These are phyloP conservation scores for Penicillium sp. DNA, from an alignment of 2,329 filamentous ascomycete species.

Conservation along the genomic window DNA sequence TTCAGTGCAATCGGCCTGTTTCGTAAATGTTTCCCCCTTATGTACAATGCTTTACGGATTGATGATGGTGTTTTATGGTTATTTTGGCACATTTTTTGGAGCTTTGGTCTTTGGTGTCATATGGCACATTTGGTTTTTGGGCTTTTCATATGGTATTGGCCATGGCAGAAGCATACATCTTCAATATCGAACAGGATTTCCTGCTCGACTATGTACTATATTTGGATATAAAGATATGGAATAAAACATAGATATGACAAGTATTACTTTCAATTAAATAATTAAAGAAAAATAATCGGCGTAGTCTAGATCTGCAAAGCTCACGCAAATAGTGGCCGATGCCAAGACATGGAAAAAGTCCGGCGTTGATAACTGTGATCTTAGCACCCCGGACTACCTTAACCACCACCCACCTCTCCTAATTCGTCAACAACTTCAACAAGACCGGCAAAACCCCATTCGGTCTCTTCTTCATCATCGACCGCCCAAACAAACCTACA, in stretches of 20 bases:
- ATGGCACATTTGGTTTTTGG: neutral
- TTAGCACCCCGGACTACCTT: conserved; percentile 12
- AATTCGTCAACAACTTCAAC: neutral
- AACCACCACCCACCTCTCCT: conserved; percentile 6
- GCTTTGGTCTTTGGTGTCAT: neutral
- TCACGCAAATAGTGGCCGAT: neutral
- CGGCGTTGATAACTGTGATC: conserved; percentile 18
- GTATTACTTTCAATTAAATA: neutral
- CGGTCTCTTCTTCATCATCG: neutral
- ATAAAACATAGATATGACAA: neutral
- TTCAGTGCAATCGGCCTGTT: conserved; percentile 44
- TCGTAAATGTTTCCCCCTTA: conserved; percentile 13
- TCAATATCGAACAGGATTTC: neutral
- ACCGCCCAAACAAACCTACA: no score
- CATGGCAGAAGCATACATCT: neutral
- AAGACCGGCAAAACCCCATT: neutral
- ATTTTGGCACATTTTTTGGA: neutral
- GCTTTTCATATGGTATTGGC: neutral
- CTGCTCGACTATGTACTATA: neutral
- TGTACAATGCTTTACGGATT: neutral
- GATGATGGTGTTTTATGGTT: neutral
- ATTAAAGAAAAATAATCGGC: neutral
- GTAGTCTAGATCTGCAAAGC: neutral
- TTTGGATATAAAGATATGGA: neutral
- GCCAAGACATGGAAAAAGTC: conserved; percentile 28